Percentiles rank a stretch among this genome's conserved stretches.
These are phyloP conservation scores for Boletus reticulatus DNA, from an alignment of 768 basidiomycete genomes.

Conservation along the genomic window DNA sequence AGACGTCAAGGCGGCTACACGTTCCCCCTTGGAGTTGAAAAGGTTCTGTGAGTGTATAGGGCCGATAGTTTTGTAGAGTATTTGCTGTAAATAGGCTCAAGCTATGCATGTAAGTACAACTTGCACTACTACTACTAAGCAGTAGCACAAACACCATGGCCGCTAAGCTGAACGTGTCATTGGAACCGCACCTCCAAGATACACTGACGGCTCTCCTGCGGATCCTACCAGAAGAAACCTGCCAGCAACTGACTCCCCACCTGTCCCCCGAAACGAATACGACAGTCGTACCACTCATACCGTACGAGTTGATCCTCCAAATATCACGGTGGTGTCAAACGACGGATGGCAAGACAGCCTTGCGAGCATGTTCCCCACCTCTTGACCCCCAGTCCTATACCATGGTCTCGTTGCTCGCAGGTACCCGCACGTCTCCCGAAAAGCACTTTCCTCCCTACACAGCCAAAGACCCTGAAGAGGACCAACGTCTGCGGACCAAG, in stretches of 20 bases:
- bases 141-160: background rate
- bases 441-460: slow-evolving; percentile 58
- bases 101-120: too few relatives aligned
- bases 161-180: slow-evolving; percentile 53
- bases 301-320: slow-evolving; percentile 55
- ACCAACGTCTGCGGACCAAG: slow-evolving; percentile 43
- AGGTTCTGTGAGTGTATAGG: slow-evolving; percentile 21
- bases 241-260: slow-evolving; percentile 39
- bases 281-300: slow-evolving; percentile 42
- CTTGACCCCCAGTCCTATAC: slow-evolving; percentile 56
- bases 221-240: slow-evolving; percentile 46
- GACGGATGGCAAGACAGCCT: slow-evolving; percentile 37
- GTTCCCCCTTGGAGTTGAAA: slow-evolving; percentile 64
- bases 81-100: too few relatives aligned
- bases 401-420: slow-evolving; percentile 76
- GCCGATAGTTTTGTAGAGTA: background rate
- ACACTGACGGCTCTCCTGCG: slow-evolving; percentile 43
- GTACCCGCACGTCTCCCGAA: slow-evolving; percentile 75
- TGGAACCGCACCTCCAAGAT: slow-evolving; percentile 62
- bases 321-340: slow-evolving; percentile 73
- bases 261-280: slow-evolving; percentile 24
- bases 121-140: too few relatives aligned
- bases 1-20: slow-evolving; percentile 65
- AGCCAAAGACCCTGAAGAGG: slow-evolving; percentile 45
- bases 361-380: slow-evolving; percentile 40